Evolutionary conservation across 2,329 filamentous ascomycete species (phyloP).

Genomic region (Cladobotryum protrusum): DNA sequence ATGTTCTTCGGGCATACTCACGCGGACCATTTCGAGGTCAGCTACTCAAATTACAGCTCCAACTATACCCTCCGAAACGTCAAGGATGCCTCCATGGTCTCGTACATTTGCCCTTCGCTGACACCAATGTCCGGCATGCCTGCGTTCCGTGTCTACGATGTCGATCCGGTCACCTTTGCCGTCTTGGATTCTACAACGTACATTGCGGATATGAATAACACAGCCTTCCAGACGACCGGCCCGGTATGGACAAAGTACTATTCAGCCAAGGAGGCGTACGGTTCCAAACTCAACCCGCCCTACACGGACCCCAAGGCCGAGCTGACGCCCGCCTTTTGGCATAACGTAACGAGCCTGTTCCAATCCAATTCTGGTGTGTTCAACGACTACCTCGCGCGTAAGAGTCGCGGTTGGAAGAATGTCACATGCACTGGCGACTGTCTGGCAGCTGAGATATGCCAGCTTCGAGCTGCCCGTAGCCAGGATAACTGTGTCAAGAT

Average conservation of each 20-base stretch:
- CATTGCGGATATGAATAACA: constrained; percentile 43
- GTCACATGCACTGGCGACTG: constrained; percentile 38
- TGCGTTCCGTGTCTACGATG: constrained; percentile 52
- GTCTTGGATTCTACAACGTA: constrained; percentile 50
- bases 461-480: constrained; percentile 44
- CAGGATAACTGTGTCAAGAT: constrained; percentile 45
- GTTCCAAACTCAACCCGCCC: constrained; percentile 37
- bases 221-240: constrained; percentile 35
- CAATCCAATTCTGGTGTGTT: constrained; percentile 38
- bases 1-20: constrained; percentile 55
- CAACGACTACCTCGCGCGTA: constrained; percentile 40
- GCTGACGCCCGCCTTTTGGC: constrained; percentile 54
- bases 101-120: constrained; percentile 49
- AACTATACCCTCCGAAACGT: neutral
- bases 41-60: constrained; percentile 42
- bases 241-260: constrained; percentile 52
- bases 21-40: constrained; percentile 49
- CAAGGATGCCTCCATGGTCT: constrained; percentile 36
- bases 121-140: constrained; percentile 50
- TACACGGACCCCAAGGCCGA: constrained; percentile 32
- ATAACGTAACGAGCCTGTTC: constrained; percentile 46
- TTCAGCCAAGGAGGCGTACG: constrained; percentile 50
- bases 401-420: constrained; percentile 40
- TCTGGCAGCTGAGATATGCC: constrained; percentile 42
- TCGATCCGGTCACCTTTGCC: constrained; percentile 51